Evolutionary conservation across 2,329 filamentous ascomycete species (phyloP).

Genomic region (Talaromyces sp.): DNA sequence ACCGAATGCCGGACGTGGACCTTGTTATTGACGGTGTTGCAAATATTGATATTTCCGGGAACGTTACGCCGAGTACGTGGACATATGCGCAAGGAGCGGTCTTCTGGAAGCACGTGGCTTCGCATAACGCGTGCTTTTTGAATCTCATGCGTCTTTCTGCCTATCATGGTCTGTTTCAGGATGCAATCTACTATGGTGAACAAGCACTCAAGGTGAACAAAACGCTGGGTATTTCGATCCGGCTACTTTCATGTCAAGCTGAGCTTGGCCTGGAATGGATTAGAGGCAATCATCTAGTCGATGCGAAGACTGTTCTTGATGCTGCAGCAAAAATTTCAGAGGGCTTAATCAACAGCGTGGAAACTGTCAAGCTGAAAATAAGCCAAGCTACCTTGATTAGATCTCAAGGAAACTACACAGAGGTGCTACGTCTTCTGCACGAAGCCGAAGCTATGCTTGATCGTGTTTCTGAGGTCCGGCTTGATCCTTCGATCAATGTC

Average conservation of each 20-base stretch:
- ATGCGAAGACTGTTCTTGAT: constrained; percentile 55
- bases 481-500: constrained; percentile 26
- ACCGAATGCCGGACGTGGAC: constrained; percentile 32
- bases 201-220: constrained; percentile 74
- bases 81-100: constrained; percentile 56
- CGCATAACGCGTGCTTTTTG: constrained; percentile 66
- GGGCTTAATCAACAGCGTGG: constrained; percentile 49
- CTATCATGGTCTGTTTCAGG: constrained; percentile 79
- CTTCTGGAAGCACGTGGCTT: constrained; percentile 75
- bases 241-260: constrained; percentile 46
- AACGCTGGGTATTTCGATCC: constrained; percentile 60
- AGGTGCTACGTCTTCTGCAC: constrained; percentile 50
- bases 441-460: constrained; percentile 46
- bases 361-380: constrained; percentile 49
- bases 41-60: constrained; percentile 36
- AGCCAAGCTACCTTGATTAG: constrained; percentile 46
- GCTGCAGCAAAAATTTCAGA: constrained; percentile 56
- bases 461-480: constrained; percentile 36
- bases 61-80: constrained; percentile 38
- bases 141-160: constrained; percentile 75
- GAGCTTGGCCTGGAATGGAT: constrained; percentile 49
- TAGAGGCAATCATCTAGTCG: constrained; percentile 47
- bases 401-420: constrained; percentile 45
- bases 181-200: constrained; percentile 83
- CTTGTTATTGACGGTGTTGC: constrained; percentile 38